A percentile compares a stretch with the other conserved stretches of the same genome.
phyloP scores from a whole-genome alignment of 495 filamentous ascomycete species.

The Annulohypoxylon stygium region DNA sequence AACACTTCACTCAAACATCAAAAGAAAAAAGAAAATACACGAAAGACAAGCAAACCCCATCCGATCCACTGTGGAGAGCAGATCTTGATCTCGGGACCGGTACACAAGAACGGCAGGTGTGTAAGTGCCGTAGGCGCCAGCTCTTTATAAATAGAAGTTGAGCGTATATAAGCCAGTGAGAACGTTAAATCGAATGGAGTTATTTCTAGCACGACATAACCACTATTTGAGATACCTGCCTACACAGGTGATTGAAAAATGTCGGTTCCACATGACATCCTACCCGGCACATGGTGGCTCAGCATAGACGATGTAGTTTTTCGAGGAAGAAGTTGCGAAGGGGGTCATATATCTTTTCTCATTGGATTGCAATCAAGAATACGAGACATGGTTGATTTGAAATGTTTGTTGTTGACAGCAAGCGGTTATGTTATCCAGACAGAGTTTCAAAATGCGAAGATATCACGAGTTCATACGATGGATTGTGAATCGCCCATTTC shows the following conservation, averaged over 20 bases:
- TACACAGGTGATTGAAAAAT: neutral
- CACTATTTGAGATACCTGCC: neutral
- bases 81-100: conserved; percentile 7
- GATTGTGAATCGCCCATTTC: too few relatives aligned
- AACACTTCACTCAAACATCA: neutral
- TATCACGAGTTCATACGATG: too few relatives aligned
- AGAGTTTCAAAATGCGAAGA: too few relatives aligned
- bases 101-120: conserved; percentile 7
- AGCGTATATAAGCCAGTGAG: neutral
- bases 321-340: neutral
- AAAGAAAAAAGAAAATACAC: neutral
- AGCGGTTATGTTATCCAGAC: too few relatives aligned
- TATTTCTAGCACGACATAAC: neutral
- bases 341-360: neutral
- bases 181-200: conserved; percentile 1
- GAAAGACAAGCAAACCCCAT: neutral
- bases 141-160: conserved; percentile 18
- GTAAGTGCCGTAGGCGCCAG: neutral
- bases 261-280: neutral
- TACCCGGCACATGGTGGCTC: neutral
- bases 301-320: neutral
- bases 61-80: neutral
- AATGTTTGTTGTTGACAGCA: too few relatives aligned
- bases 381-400: too few relatives aligned
- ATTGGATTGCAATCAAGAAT: too few relatives aligned